Evolutionary conservation across 306 rosid genomes (phyloP).

Genomic region (Ormosia semicastrata): DNA sequence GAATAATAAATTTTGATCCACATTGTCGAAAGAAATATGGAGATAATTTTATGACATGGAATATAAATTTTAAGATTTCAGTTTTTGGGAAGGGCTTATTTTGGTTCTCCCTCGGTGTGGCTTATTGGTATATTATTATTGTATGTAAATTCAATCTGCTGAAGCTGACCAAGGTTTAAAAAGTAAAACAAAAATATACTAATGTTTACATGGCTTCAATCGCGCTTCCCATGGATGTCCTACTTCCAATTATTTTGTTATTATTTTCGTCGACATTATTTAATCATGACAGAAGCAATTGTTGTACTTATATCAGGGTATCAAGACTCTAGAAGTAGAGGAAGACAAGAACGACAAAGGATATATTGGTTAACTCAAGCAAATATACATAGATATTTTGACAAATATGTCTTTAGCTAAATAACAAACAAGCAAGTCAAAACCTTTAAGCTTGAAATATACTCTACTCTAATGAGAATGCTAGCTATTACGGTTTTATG

Average conservation of each 20-base stretch:
- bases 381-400: neutral
- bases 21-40: no score
- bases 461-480: neutral
- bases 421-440: neutral
- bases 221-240: neutral
- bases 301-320: neutral
- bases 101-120: neutral
- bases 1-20: no score
- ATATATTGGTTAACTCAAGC: neutral
- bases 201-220: neutral
- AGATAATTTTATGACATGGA: no score
- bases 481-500: neutral
- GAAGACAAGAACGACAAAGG: neutral
- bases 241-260: no score
- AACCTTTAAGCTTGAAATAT: neutral
- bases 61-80: no score
- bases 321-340: constrained; percentile 7
- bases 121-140: neutral
- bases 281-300: neutral
- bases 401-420: neutral
- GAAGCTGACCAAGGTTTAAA: neutral
- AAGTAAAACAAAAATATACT: neutral
- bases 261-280: neutral
- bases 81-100: neutral
- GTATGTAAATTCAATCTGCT: neutral